These are phyloP conservation scores for Cladorrhinum sp. DNA, from an alignment of 2,329 filamentous ascomycete species.

Conservation along the genomic window DNA sequence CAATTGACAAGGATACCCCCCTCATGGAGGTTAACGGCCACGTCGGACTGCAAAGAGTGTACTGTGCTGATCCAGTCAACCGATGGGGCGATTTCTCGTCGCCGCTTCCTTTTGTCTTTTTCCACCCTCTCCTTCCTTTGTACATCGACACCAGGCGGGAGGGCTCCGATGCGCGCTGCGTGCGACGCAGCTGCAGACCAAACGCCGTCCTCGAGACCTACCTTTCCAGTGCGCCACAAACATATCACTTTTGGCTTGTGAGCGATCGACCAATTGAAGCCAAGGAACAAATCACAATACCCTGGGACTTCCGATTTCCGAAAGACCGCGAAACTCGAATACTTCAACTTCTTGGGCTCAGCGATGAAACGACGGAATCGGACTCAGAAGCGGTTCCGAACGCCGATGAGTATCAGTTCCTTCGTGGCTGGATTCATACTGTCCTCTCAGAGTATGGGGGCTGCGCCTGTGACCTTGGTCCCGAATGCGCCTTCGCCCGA, in stretches of 20 bases:
- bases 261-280: slow-evolving; percentile 72
- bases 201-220: slow-evolving; percentile 88
- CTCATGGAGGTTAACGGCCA: slow-evolving; percentile 73
- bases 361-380: slow-evolving; percentile 53
- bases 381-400: slow-evolving; percentile 54
- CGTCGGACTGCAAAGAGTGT: slow-evolving; percentile 70
- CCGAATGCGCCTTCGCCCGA: slow-evolving; percentile 61
- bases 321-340: slow-evolving; percentile 54
- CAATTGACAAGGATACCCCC: slow-evolving; percentile 56
- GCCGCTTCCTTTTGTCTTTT: slow-evolving; percentile 74
- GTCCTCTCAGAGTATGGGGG: slow-evolving; percentile 76
- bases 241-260: slow-evolving; percentile 88
- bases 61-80: slow-evolving; percentile 64
- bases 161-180: slow-evolving; percentile 81
- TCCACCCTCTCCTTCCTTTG: slow-evolving; percentile 82
- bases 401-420: slow-evolving; percentile 57
- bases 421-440: slow-evolving; percentile 63
- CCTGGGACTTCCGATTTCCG: slow-evolving; percentile 65
- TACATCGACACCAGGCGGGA: slow-evolving; percentile 90
- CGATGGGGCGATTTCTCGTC: slow-evolving; percentile 65
- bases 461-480: slow-evolving; percentile 67
- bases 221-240: slow-evolving; percentile 68
- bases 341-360: slow-evolving; percentile 58
- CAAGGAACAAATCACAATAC: slow-evolving; percentile 60
- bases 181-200: slow-evolving; percentile 86